Evolutionary conservation across 2,329 filamentous ascomycete species (phyloP), one percentile per base, ranked within the genome.

Genomic region (Aspergillus phoenicis): DNA sequence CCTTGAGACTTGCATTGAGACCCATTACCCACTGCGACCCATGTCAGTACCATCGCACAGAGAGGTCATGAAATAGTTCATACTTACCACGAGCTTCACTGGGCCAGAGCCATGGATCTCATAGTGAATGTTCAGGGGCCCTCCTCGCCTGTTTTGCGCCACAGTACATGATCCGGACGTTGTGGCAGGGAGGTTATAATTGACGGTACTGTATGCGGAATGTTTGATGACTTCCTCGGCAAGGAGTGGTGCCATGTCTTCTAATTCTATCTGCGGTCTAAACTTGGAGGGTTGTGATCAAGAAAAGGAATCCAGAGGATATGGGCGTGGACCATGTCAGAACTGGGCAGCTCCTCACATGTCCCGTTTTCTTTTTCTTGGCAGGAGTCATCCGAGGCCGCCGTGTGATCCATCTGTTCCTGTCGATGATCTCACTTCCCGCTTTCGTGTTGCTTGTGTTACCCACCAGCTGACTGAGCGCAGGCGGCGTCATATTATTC

Each of bases 71-170:
- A 51, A 20, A 36, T 20, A 17, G 22, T 24, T 39, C 17, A n/a
- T 10, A 85, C 89, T 65, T 82, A 95, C 91, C 64, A 93, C 81
- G 57, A 96, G 77, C 78, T 89, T 90, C 52, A 83, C 81, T 15
- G 88, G 84, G 0, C 92, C 92, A 59, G 83, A 80, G 55, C 92
- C 92, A 76, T 96, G 91, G 52, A 95, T 81, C 76, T 95, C 90
- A 83, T 91, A 96, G 57, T 86, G 82, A 56, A 96, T 86, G 49
- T 89, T 84, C 62, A 95, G 76, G 1, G 91, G 91, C 0, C 91
- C 91, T 39, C 91, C 91, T 61, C 90, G 84, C 17, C 72, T 61
- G 39, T 80, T 85, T 58, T 84, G 80, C n/a, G 89, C 91, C 28
- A 91, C 90, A 2, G 85, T 77, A 6, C 86, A 71, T 47, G 82